A percentile compares a stretch with the other conserved stretches of the same genome.
phyloP scores from a whole-genome alignment of 1,284 basidiomycete species.

The Rhodotorula sp. region DNA sequence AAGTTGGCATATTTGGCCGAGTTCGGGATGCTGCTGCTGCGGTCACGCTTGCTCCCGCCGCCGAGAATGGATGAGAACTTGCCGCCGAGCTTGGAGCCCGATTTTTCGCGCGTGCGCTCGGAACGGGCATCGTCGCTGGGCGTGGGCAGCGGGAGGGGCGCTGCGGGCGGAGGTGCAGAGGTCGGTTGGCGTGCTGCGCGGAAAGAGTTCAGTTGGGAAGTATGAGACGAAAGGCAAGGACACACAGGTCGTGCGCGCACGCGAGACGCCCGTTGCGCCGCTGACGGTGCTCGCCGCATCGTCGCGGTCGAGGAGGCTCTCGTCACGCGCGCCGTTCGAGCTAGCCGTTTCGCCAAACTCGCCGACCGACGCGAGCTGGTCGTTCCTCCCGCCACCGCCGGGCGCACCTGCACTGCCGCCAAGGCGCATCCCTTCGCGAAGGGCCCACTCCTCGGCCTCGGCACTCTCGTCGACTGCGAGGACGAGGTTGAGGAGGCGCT shows the following conservation, averaged over 20 bases:
- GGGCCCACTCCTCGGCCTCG: conserved; percentile 36
- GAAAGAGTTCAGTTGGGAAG: too few species aligned
- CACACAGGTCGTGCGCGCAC: conserved; percentile 9
- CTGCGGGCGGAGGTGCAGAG: conserved; percentile 16
- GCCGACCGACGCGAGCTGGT: neutral
- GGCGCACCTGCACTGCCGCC: conserved; percentile 8
- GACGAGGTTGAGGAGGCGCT: conserved; percentile 44
- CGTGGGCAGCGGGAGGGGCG: conserved; percentile 28
- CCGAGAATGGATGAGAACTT: conserved; percentile 31
- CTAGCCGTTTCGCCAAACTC: conserved; percentile 29
- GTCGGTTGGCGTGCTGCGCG: neutral
- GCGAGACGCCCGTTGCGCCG: neutral
- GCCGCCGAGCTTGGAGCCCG: conserved; percentile 12
- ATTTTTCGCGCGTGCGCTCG: conserved; percentile 9
- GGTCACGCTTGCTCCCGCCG: conserved; percentile 20
- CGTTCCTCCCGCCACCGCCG: neutral
- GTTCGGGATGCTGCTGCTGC: conserved; percentile 26
- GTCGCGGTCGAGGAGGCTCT: neutral
- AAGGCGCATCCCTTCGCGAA: conserved; percentile 30
- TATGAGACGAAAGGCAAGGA: neutral
- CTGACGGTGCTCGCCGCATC: conserved; percentile 13
- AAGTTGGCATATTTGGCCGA: conserved; percentile 37
- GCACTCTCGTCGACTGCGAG: conserved; percentile 36
- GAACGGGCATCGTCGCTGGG: conserved; percentile 11
- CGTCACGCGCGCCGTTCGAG: neutral